Base-by-base conservation (phyloP, 805 yeast species). In the Kodamaea leandrae region DNA sequence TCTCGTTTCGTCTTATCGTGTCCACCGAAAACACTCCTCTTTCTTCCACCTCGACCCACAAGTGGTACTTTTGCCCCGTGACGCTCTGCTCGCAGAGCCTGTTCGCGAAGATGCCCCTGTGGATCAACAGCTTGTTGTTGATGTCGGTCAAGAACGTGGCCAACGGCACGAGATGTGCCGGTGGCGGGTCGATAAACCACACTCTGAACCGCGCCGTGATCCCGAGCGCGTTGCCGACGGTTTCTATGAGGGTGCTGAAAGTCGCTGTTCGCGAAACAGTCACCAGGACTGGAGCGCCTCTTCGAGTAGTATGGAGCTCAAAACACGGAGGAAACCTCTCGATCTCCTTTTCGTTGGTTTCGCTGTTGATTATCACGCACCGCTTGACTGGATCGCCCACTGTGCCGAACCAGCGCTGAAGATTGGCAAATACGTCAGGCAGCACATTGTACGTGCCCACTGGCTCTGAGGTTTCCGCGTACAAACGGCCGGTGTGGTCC, bases 331-430 rank as follows among this genome's bases (percentile, higher is more conserved):
- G 72, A 42, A 46, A 55, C 20, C 64, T 48, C 49, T 70, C 74
- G 36, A 68, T 52, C 14, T 50, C 59, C 19, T 46, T 49, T 8
- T 46, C 42, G n/a, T 64, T 67, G 2, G 60, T 53, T 13, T 49
- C 50, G 2, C 47, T 46, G 39, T 62, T 57, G 3, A 50, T 33
- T 4, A 61, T 43, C 4, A 68, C 40, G 16, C 55, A 54, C 36
- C 74, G 57, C 4, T 61, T 44, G 7, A 68, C 61, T 1, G 72
- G 68, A 6, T 45, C 55, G 1, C 71, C 69, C 1, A 59, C 53
- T 16, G 76, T 37, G 0, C 84, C 85, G 55, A 80, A 82, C 81
- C 83, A 77, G 23, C 66, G 63, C 1, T 55, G 58, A 7, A 83
- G 55, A 43, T 64, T 53, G 2, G 64, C 51, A 48, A 77, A 82